Evolutionary conservation across 2,329 filamentous ascomycete genomes (phyloP).

Genomic region (Colletotrichum simmondsii): DNA sequence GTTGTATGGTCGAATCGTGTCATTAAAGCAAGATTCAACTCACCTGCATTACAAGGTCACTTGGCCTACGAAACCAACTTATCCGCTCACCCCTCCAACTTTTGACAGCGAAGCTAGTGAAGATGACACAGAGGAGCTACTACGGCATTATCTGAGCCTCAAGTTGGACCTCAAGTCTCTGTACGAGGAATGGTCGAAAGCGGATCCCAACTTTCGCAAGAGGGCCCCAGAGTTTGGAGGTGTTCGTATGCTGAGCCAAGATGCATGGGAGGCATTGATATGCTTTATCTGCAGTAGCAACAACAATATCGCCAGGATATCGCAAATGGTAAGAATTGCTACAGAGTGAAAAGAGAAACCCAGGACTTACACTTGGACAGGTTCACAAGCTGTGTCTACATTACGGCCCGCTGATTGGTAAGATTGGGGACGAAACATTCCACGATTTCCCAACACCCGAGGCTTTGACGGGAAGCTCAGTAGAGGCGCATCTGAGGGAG

Average conservation of each 20-base stretch:
- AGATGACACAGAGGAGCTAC: slow-evolving; percentile 78
- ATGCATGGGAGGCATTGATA: slow-evolving; percentile 94
- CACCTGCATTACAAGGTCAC: slow-evolving; percentile 84
- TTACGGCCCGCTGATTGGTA: slow-evolving; percentile 82
- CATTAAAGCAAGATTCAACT: slow-evolving; percentile 82
- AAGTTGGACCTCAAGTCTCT: slow-evolving; percentile 78
- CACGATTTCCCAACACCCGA: slow-evolving; percentile 88
- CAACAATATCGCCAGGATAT: slow-evolving; percentile 96
- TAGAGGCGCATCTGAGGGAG: slow-evolving; percentile 82
- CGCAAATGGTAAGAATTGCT: slow-evolving; percentile 78
- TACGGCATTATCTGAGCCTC: slow-evolving; percentile 90
- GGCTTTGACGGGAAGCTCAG: slow-evolving; percentile 76
- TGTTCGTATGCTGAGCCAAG: slow-evolving; percentile 91
- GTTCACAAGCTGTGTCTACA: slow-evolving; percentile 88
- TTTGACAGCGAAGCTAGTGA: slow-evolving; percentile 41
- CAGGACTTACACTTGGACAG: slow-evolving; percentile 46
- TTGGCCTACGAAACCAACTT: slow-evolving; percentile 55
- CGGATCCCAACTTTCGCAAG: slow-evolving; percentile 88
- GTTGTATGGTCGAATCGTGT: slow-evolving; percentile 85
- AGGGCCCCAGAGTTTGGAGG: slow-evolving; percentile 90
- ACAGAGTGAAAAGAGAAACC: not conserved
- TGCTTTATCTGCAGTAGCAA: slow-evolving; percentile 99
- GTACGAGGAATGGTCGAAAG: slow-evolving; percentile 87
- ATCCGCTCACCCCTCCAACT: slow-evolving; percentile 27
- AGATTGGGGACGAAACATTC: slow-evolving; percentile 76